Evolutionary conservation across 1,284 basidiomycete genomes (phyloP), one percentile per base, ranked within the genome.

Genomic region (Trametes pubescens): DNA sequence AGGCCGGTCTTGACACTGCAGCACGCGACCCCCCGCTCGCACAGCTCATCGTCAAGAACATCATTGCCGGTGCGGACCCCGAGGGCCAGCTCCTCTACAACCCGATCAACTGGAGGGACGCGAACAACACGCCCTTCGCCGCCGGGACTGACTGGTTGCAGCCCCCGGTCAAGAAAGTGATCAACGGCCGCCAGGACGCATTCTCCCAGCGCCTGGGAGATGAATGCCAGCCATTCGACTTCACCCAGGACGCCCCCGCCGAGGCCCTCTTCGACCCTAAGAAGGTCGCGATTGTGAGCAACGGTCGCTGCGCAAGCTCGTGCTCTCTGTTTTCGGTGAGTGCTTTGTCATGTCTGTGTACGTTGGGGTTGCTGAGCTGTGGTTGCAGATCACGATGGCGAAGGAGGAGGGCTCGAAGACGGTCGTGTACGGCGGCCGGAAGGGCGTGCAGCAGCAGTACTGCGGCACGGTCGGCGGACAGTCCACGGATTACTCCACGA

Each of bases 401-500:
- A 88, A 87, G 74, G 77, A 79, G 48, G 84, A 88, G 65, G 84
- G 84, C 43, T 82, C 84, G 38, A 83, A 78, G 69, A 87, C 84
- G 1, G 82, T 84, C 22, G 85, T 89, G 16, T 73, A 86, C 29
- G 86, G 86, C 26, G 86, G 86, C 32, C 81, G 82, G 66, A 72
- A 79, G 46, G 78, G 76, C 51, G 75, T 82, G 21, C 73, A 73
- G 21, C 87, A 88, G 70, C 80, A 87, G 65, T 88, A 87, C 72
- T 87, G 86, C 65, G 86, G 86, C 18, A 83, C 82, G 46, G 86
- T 88, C 35, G 87, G 86, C 7, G 86, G 86, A 0, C 84, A 88
- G 74, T 85, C 83, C 4, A 82, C 81, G 18, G 81, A 82, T 63
- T 88, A 84, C 71, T 76, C 80, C 0, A 81, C 78, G 4, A 84